Evolutionary conservation across 371 early-diverging fungal genomes (phyloP), one percentile per base, ranked within the genome.

Genomic region (Apophysomyces elegans): DNA sequence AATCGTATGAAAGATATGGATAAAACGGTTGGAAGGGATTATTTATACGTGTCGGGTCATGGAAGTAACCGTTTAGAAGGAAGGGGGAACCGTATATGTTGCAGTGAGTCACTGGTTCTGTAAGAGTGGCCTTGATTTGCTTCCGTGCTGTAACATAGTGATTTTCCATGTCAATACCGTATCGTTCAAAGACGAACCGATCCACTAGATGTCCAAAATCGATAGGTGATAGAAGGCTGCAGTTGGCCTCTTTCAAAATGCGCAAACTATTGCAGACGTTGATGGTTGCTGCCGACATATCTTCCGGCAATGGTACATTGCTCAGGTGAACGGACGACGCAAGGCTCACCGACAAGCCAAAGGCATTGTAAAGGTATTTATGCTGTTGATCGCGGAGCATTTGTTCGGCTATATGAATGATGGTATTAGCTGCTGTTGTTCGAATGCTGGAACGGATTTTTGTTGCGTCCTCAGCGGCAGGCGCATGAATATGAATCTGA

Each of bases 401-500:
- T 64, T 79, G 77, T 43, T 74, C 78, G 9, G 80, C 77, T 21
- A 82, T 75, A 59, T 76, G 73, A 14, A 79, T 62, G 7, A 82
- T 74, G 2, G 74, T 77, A 37, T 71, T 76, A 11, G 76, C 75
- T 4, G 82, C 76, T n/a, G 69, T 73, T 13, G 62, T 71, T 43
- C 72, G 72, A 16, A 74, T 70, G 21, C 67, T 70, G 44, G n/a
- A 57, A 59, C 69, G 37, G 47, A 57, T 44, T 35, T 62, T 8
- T 11, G 41, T 11, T n/a, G 9, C 13, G 18, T 46, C 37, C 38
- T 59, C 58, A 21, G 35, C 54, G 21, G 14, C 8, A 37, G 37
- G 39, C n/a, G 43, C 63, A 56, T 67, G 36, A n/a, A 65, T 41
- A 43, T 65, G 39, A 44, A 83, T 76, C 37, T 76, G 83, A 21